Evolutionary conservation across 2,329 filamentous ascomycete species (phyloP).

Genomic region (Botryosphaeria agaves): DNA sequence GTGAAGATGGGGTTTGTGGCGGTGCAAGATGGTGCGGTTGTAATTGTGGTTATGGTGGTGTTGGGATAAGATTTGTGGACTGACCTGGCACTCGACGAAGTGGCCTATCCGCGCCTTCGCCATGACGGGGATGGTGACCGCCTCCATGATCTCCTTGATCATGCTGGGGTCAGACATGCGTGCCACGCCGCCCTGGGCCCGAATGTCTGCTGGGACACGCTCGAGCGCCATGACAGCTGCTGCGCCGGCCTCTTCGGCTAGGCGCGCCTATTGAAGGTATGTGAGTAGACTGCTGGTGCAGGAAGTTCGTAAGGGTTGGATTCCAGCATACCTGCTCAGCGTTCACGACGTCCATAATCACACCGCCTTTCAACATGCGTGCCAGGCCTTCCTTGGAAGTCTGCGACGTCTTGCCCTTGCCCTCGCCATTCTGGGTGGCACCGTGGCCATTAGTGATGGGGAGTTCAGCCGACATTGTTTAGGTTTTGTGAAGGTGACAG

Average conservation of each 20-base stretch:
- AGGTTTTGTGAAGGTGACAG: neutral
- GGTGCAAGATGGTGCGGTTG: neutral
- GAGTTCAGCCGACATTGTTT: conserved; percentile 28
- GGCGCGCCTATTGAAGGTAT: conserved; percentile 53
- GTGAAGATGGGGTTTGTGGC: neutral
- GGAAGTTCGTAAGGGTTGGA: conserved; percentile 1
- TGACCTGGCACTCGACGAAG: conserved; percentile 83
- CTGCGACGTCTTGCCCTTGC: too few relatives aligned
- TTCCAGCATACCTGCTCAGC: conserved; percentile 48
- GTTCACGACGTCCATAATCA: conserved; percentile 98
- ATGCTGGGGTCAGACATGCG: conserved; percentile 92
- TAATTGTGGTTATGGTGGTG: neutral
- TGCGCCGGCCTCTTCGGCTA: conserved; percentile 92
- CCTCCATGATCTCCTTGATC: conserved; percentile 88
- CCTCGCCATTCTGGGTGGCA: conserved; percentile 3
- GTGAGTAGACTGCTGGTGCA: neutral
- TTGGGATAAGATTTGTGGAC: conserved; percentile 4
- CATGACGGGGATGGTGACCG: conserved; percentile 97
- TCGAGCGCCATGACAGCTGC: conserved; percentile 97
- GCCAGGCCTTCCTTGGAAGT: conserved; percentile 91
- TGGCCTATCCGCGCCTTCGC: conserved; percentile 96
- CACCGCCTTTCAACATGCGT: conserved; percentile 96
- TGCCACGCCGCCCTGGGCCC: conserved; percentile 78
- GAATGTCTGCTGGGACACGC: conserved; percentile 91
- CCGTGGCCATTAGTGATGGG: conserved; percentile 26